Conservation (phyloP, 805 yeast genomes). For the Yamadazyma sp. region DNA sequence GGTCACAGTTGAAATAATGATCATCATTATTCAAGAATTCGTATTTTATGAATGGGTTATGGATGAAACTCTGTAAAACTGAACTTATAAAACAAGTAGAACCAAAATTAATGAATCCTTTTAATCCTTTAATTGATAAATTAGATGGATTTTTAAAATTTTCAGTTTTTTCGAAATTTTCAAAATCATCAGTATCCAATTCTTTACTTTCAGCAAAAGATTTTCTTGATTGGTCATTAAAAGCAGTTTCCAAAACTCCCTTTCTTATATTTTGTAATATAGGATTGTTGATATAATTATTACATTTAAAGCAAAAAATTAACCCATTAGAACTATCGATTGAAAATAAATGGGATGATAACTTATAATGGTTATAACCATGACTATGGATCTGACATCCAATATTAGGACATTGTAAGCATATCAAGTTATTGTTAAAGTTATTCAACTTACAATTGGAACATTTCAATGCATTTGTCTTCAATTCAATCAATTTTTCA, state of each 20-base stretch:
- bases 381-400: conserved; percentile 54
- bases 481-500: conserved; percentile 36
- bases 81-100: conserved; percentile 97
- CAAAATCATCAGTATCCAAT: background rate
- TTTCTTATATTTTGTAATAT: conserved; percentile 51
- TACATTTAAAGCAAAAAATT: conserved; percentile 77
- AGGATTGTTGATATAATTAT: conserved; percentile 64
- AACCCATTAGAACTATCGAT: conserved; percentile 68
- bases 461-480: conserved; percentile 47
- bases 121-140: conserved; percentile 70
- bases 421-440: conserved; percentile 50
- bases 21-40: conserved; percentile 69
- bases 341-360: conserved; percentile 35
- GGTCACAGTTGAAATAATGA: conserved; percentile 55
- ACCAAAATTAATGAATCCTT: conserved; percentile 92
- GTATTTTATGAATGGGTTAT: conserved; percentile 82
- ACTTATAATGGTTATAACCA: conserved; percentile 29
- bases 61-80: conserved; percentile 82
- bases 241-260: conserved; percentile 11
- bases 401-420: conserved; percentile 74
- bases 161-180: conserved; percentile 2
- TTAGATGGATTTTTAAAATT: conserved; percentile 37
- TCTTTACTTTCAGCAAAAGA: background rate
- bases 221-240: background rate
- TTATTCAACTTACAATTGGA: conserved; percentile 44